phyloP scores from a whole-genome alignment of 2,329 filamentous ascomycete species.

The Trichoderma harzianum region DNA sequence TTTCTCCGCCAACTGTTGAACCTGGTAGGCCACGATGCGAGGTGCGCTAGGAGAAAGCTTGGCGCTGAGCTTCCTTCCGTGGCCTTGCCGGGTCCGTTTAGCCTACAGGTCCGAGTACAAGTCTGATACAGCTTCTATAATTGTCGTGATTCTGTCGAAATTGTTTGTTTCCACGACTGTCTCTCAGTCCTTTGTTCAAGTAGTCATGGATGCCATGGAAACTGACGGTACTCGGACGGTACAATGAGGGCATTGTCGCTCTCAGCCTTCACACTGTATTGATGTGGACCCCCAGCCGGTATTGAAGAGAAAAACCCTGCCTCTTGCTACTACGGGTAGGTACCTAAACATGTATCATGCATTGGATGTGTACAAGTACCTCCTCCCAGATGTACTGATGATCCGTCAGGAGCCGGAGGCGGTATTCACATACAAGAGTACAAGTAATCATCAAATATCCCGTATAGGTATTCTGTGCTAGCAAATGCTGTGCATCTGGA shows the following conservation, averaged over 20 bases:
- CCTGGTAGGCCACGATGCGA: conserved; percentile 15
- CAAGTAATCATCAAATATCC: not conserved
- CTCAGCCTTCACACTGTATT: not conserved
- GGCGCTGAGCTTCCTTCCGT: conserved; percentile 4
- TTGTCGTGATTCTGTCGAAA: not conserved
- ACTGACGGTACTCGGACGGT: not conserved
- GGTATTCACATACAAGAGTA: not conserved
- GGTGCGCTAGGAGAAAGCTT: conserved; percentile 17
- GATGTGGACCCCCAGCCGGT: not conserved
- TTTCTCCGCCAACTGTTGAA: not conserved
- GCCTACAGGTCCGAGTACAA: not conserved
- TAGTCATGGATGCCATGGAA: not conserved
- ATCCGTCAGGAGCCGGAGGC: not conserved
- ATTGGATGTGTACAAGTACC: not conserved
- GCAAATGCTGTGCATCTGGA: not conserved
- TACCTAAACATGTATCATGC: not conserved
- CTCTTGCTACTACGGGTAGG: not conserved
- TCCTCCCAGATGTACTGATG: not conserved
- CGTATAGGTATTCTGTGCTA: not conserved
- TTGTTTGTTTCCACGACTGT: not conserved
- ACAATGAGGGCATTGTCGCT: not conserved
- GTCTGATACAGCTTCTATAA: not conserved
- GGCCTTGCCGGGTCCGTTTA: not conserved
- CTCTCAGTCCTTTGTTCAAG: not conserved
- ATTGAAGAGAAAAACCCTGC: conserved; percentile 1